Base-by-base conservation (phyloP, 768 basidiomycete genomes). In the Lepiota venenata region DNA sequence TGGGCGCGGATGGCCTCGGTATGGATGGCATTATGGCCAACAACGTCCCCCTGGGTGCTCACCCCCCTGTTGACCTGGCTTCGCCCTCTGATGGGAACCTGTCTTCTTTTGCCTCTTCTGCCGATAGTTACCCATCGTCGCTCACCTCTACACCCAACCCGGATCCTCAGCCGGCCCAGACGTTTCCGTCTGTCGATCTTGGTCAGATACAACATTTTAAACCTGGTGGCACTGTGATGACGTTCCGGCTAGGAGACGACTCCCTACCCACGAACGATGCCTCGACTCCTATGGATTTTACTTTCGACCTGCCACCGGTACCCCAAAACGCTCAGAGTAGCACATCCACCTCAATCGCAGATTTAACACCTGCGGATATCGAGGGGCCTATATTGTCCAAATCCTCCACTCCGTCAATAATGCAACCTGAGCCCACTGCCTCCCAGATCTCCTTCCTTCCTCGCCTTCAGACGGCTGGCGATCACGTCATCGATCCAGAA, bases 401-500 rank as follows among this genome's bases (percentile, higher is more conserved):
- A 15, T 1, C 44, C 12, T 29, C 15, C 4, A 7, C 21, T 14
- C 3, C 25, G 25, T 9, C 44, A 29, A 16, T 4, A 22, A 22
- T 5, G 4, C 27, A 11, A 32, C 9, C 32, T 32, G 32, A 32
- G 8, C 32, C 8, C 32, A 11, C 8, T 9, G 32, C 32, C 32
- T 11, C 32, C 3, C 32, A 32, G 10, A 3, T 8, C 9, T 11
- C 32, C 32, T 32, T 32, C 8, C 32, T 11, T 32, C 32, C 32
- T 32, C 10, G 32, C 32, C 8, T 32, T 2, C 32, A 32, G 32
- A 32, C 10, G 8, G 32, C 10, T 9, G 32, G 10, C 32, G 57
- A 64, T 44, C 35, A 59, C 36, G 50, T 64, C 25, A 71, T 73
- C 48, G 72, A 75, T 47, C 72, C 71, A 25, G 54, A 61, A 38